Evolutionary conservation across 345 rosid genomes (phyloP), one percentile per base, ranked within the genome.

Genomic region (Citrus mangshanensis): DNA sequence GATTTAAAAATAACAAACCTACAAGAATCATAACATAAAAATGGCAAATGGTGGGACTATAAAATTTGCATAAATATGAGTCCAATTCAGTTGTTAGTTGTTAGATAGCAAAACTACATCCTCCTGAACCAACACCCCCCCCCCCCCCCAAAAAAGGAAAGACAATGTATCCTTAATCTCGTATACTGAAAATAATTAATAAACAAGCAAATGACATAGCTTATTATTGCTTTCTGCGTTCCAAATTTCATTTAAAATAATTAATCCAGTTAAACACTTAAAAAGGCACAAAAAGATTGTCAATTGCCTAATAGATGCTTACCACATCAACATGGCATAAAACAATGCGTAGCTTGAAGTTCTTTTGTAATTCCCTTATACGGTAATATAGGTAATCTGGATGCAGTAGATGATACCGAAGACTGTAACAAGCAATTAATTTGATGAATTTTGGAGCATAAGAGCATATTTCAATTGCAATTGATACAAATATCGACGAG

Each of bases 311-410:
- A 69, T 21, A 37, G 60, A 63, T 9, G 70, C 92, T 89, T 79
- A 96, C 98, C 88, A 96, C 97, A 80, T 96, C 97, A 75, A 96
- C 90, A 83, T 93, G 98, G 81, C 99, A 96, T 24, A 92, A 83
- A 83, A 94, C 93, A 68, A 96, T 84, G 30, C 97, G 93, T 77
- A 96, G 95, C 84, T 93, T 90, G 85, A 87, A 96, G 78, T 91
- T 91, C 83, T 89, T 92, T 73, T 94, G 92, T 66, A 96, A 85
- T 81, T 96, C 99, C 82, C 97, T 94, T 71, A 94, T 91, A 54
- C 94, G 95, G 81, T 85, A 96, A 80, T 94, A 96, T 59, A 96
- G 88, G 77, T 96, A 96, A 80, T 96, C 99, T 7, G 97, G 93
- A 80, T 94, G 99, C 74, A 94, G 84, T 40, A 96, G 85, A 90